Evolutionary conservation across 192 early-diverging fungal genomes (phyloP), one percentile per base, ranked within the genome.

Genomic region (Coemansia sp.): DNA sequence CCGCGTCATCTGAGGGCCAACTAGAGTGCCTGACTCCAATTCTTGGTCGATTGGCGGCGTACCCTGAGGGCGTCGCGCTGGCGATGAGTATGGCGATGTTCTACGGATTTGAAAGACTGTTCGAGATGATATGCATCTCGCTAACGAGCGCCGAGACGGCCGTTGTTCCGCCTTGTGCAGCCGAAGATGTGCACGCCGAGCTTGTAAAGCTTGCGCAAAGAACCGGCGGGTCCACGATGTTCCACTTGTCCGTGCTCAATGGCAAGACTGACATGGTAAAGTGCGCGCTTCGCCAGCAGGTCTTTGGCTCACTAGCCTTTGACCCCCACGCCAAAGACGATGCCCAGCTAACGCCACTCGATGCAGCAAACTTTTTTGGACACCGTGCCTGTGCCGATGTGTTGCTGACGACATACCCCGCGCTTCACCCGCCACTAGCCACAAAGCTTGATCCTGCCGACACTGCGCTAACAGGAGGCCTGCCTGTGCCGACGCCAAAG

Each of bases 221-320:
- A 24, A 31, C 44, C 8, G 82, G 77, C 46, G 75, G 73, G 3
- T 71, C 66, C 43, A 63, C 78, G 34, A 29, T 78, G 49, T 65
- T 80, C 66, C 83, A 85, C 43, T 52, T 85, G 75, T 78, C 83
- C 0, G 78, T 67, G 54, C 72, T 85, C 43, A 80, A 80, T 63
- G 70, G 63, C 55, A 54, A 70, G 49, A 46, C 52, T 10, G 67
- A 67, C 38, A 77, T 78, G 73, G 46, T 73, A 43, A 63, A 61
- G 61, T 40, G 67, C 22, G 71, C 59, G 34, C 68, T 74, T 42
- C 34, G 49, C 27, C 76, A 79, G 68, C 64, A 62, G 20, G 55
- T 69, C 34, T 67, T 77, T 55, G 47, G 47, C 38, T 65, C 72
- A 31, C 3, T 10, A 9, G 68, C 61, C 12, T 77, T 74, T 40